Conservation (phyloP, 2,329 filamentous ascomycete species). For the Fusarium coicis region DNA sequence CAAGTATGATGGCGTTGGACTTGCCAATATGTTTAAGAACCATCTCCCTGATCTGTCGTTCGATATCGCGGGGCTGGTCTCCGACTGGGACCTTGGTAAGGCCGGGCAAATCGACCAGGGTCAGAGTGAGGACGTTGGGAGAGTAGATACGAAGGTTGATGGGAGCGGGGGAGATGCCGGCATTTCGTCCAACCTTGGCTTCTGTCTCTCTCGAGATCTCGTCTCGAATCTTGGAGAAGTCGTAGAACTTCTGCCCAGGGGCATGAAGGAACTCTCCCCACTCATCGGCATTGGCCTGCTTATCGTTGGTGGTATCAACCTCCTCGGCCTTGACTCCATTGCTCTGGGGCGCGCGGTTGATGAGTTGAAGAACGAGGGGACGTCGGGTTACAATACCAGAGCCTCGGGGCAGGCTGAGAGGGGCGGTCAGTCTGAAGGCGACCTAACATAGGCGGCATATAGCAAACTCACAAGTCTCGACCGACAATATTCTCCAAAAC, state of each 20-base stretch:
- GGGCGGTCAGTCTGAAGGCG: constrained; percentile 23
- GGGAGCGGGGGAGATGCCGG: constrained; percentile 93
- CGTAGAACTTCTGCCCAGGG: constrained; percentile 95
- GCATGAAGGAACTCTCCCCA: constrained; percentile 99
- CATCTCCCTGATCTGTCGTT: constrained; percentile 97
- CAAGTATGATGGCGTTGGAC: constrained; percentile 96
- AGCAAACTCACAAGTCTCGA: constrained; percentile 86
- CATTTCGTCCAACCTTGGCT: constrained; percentile 94
- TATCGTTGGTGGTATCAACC: constrained; percentile 76
- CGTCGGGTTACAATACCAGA: constrained; percentile 97
- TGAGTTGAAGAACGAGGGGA: constrained; percentile 95
- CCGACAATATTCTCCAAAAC: constrained; percentile 99
- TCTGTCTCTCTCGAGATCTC: constrained; percentile 98
- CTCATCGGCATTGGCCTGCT: constrained; percentile 91
- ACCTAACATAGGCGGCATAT: constrained; percentile 16
- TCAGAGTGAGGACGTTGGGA: constrained; percentile 96
- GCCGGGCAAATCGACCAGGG: constrained; percentile 94
- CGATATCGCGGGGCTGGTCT: constrained; percentile 96
- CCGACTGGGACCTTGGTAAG: constrained; percentile 97
- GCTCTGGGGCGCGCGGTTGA: constrained; percentile 82
- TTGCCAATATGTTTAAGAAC: constrained; percentile 99
- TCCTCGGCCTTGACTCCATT: constrained; percentile 80
- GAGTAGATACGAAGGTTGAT: constrained; percentile 99
- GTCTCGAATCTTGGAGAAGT: constrained; percentile 98
- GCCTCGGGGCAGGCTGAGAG: constrained; percentile 86